Base-by-base conservation (phyloP, 2,329 filamentous ascomycete genomes). In the Pseudogymnoascus sp. region DNA sequence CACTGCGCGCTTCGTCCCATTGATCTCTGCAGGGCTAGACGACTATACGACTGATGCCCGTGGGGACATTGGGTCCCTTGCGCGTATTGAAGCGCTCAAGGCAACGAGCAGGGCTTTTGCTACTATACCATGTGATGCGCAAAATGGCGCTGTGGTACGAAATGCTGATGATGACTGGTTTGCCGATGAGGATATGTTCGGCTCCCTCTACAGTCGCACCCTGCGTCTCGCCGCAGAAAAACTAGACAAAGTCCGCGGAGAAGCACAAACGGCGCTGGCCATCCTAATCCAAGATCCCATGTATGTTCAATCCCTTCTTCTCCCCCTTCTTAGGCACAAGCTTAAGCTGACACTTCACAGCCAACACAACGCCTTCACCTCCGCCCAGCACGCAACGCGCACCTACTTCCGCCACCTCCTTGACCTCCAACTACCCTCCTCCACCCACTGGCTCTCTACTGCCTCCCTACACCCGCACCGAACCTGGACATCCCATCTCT, bases 21-120 rank as follows among this genome's bases (percentile, higher is more conserved):
- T 71, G 10, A 71, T 87, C 7, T 68, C 72, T 0, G 79, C 80
- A 38, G 83, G 86, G 0, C 74, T 99, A 26, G 87, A 92, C 65
- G 92, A 99, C 70, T 97, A 97, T 69, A 95, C 90, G 0, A 92
- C 90, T 3, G 92, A 90, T 65, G 86, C 92, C 12, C 80, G 91
- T 60, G 94, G 94, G 13, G 94, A 99, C 68, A 81, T 97, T 56
- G 94, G 94, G 4, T 95, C 92, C 0, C 82, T 92, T 58, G 88
- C 95, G 3, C 82, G 94, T 3, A 76, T 92, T 4, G 87, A 92
- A 71, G 92, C 90, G 21, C 79, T 96, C 10, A 80, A 82, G 62
- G 83, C 83, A 2, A 77, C 90, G 1, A 83, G 80, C 74, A 69
- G 69, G 33, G 71, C 70, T 5, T 74, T 74, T 37, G 60, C 59